A percentile compares a stretch with the other conserved stretches of the same genome.
These are phyloP conservation scores for Globisporangium solare DNA, from an alignment of 352 stramenopile species.

Conservation along the genomic window DNA sequence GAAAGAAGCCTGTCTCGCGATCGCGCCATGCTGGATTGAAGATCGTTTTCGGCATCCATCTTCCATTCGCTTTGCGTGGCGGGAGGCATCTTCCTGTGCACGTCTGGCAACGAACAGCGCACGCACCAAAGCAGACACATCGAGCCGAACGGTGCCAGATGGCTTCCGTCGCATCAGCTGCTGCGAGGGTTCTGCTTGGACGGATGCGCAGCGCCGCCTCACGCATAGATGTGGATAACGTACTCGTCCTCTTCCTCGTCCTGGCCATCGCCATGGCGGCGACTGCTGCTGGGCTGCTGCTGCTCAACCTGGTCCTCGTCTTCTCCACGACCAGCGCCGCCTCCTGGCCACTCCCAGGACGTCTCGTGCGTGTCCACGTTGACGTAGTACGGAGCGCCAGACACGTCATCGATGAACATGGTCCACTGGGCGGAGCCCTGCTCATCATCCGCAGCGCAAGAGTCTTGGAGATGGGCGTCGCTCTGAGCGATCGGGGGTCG, in stretches of 20 bases:
- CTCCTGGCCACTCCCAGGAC: conserved; percentile 39
- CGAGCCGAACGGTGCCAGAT: too few relatives aligned
- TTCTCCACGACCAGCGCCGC: conserved; percentile 10
- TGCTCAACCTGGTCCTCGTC: not conserved
- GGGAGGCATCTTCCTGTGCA: too few relatives aligned
- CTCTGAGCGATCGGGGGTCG: conserved; percentile 15
- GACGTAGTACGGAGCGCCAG: conserved; percentile 43
- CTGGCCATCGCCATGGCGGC: not conserved
- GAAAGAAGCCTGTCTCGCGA: too few relatives aligned
- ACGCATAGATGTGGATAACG: conserved; percentile 32
- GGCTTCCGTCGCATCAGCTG: too few relatives aligned
- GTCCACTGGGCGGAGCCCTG: conserved; percentile 18
- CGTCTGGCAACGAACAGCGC: too few relatives aligned
- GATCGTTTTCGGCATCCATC: too few relatives aligned
- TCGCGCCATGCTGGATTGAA: too few relatives aligned
- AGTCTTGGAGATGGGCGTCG: conserved; percentile 4
- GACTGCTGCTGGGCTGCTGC: not conserved
- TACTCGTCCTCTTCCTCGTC: conserved; percentile 37
- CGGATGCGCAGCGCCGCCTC: too few relatives aligned
- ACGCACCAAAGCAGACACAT: too few relatives aligned
- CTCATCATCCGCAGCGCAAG: not conserved
- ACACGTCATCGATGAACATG: conserved; percentile 43
- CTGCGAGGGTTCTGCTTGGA: too few relatives aligned
- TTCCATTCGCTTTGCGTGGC: too few relatives aligned
- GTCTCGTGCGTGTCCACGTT: conserved; percentile 44